Conservation (phyloP, 768 basidiomycete species). For the Suillus brevipes region DNA sequence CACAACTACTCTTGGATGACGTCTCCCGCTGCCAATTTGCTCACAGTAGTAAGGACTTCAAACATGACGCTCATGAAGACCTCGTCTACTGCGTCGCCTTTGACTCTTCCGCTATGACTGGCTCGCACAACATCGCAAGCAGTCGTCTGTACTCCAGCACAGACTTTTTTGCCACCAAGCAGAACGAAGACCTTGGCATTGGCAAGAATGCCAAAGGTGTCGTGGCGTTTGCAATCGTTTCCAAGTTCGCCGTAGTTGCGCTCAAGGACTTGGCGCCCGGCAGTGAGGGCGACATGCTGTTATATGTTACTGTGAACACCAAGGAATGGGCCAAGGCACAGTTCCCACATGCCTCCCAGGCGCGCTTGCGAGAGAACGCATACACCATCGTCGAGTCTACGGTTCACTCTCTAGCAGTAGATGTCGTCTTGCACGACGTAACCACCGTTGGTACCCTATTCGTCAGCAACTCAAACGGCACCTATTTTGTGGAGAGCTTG, state of each 20-base stretch:
- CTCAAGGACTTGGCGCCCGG: constrained; percentile 64
- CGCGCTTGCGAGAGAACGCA: constrained; percentile 82
- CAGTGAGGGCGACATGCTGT: constrained; percentile 68
- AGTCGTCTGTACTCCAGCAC: constrained; percentile 79
- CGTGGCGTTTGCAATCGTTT: constrained; percentile 90
- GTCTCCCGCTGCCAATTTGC: constrained; percentile 87
- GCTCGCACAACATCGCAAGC: constrained; percentile 47
- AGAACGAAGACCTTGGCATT: constrained; percentile 85
- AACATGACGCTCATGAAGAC: constrained; percentile 69
- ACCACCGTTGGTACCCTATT: constrained; percentile 84
- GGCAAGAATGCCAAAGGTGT: constrained; percentile 85
- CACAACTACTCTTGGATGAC: constrained; percentile 63
- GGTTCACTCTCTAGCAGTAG: constrained; percentile 90
- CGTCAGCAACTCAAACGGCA: constrained; percentile 94
- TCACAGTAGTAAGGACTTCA: constrained; percentile 81
- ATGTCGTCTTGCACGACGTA: constrained; percentile 77
- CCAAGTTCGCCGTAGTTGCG: constrained; percentile 91
- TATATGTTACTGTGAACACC: constrained; percentile 87
- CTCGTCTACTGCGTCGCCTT: constrained; percentile 90
- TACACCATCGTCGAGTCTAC: constrained; percentile 97
- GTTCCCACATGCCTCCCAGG: constrained; percentile 88
- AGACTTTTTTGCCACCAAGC: constrained; percentile 73
- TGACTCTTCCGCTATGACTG: constrained; percentile 53
- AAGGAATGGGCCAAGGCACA: constrained; percentile 83
- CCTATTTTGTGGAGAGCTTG: constrained; percentile 89